Percentiles rank a stretch among this genome's conserved stretches.
Evolutionary conservation across 192 early-diverging fungal species (phyloP).

Genomic region (Piromyces finnis): DNA sequence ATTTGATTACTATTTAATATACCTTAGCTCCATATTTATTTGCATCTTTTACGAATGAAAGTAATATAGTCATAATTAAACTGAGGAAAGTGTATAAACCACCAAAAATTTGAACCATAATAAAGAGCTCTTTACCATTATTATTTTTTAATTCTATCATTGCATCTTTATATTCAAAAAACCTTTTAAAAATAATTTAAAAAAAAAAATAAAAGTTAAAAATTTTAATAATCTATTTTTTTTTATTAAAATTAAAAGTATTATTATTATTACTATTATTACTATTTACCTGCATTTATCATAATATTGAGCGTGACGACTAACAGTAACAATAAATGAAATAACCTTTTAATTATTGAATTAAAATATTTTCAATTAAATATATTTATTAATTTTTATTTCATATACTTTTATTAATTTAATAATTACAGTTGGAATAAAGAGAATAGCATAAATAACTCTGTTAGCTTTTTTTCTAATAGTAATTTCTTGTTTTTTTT

Average conservation of each 20-base stretch:
- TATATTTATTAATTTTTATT: background rate
- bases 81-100: background rate
- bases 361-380: background rate
- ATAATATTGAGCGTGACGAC: background rate
- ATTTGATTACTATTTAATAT: no score
- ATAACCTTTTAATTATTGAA: background rate
- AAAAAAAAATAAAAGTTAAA: background rate
- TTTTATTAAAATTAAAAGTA: no score
- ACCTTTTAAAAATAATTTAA: background rate
- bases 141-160: background rate
- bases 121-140: background rate
- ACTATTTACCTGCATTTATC: background rate
- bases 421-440: background rate
- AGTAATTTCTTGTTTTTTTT: background rate
- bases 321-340: background rate
- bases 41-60: background rate
- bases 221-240: no score
- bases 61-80: background rate
- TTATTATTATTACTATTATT: no score
- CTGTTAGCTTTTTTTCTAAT: background rate
- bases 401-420: background rate
- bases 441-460: background rate
- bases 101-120: background rate
- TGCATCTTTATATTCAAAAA: background rate
- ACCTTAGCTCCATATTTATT: background rate